Evolutionary conservation across 2,329 filamentous ascomycete genomes (phyloP), one percentile per base, ranked within the genome.

Genomic region (Penicillium sp.): DNA sequence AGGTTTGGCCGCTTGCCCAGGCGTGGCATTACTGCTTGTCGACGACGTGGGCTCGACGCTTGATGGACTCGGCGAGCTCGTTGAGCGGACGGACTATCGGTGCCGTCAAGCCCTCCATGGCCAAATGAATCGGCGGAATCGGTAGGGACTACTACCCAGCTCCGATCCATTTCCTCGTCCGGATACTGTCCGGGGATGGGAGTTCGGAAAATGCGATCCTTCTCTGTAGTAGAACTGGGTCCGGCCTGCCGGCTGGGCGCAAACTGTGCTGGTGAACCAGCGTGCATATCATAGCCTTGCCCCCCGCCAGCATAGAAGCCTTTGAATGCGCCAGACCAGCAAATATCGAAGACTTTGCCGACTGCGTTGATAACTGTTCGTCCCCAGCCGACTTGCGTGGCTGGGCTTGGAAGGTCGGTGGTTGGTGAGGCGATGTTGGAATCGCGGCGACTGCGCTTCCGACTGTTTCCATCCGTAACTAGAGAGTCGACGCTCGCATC

Each of bases 221-320:
- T 66, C 30, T 67, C 63, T 3, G 64, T 27, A 7, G 49, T 34
- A 24, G 43, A 13, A 20, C 39, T 54, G 43, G 64, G 58, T 3
- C 62, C 44, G 18, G 69, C 58, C 27, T 69, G 63, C 67, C 70
- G 68, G 17, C 53, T 68, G 42, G 66, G 46, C 34, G 65, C 59
- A 4, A 63, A 51, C 7, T 54, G 55, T 23, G 54, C 43, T 45
- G 53, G 43, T 27, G 54, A 49, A 36, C 57, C 66, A 44, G 68
- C 52, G 21, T 77, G 68, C 60, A 90, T 75, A 6, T 81, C 76
- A 65, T 92, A 96, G 21, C 84, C 85, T 53, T 78, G 79, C 7
- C 92, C 93, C 3, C 88, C 90, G 7, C 92, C 93, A 10, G 92
- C 91, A 55, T 92, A 86, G 69, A 97, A 97, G 0, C 92, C 92